Evolutionary conservation across 1,284 basidiomycete species (phyloP), one percentile per base, ranked within the genome.

Genomic region (Cystobasidium sp.): DNA sequence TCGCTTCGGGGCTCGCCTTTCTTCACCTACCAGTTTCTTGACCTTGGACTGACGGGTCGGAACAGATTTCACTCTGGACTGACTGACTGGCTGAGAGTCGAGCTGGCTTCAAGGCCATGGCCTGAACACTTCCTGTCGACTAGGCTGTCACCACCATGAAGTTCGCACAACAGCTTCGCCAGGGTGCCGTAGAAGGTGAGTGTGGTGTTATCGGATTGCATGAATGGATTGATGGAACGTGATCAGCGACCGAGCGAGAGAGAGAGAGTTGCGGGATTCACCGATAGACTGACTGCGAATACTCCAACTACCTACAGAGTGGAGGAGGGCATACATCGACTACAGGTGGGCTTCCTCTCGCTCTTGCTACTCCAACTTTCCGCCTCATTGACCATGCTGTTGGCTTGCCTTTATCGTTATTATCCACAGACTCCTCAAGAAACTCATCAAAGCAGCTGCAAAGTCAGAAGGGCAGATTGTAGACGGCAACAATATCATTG

Each of bases 271-370:
- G 56, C 37, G 22, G 53, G 22, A 55, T 55, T 20, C 31, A 20
- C 2, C 59, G 56, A 43, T 59, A 43, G 31, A 51, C 22, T 37
- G 49, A 18, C 7, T 18, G 24, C 55, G 47, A 39, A 37, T 22
- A 20, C 6, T 12, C 16, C 9, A 18, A 37, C 44, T 63, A 22
- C 41, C 18, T 16, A 12, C 39, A 74, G 82, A 83, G 65, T 83
- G 82, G 82, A 74, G 76, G 49, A 76, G 77, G 52, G 81, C 80
- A 14, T 83, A 83, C 62, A 78, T 83, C 69, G 79, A 82, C 71
- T 83, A 83, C 64, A n/a, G 64, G 61, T 63, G 43, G 7, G 61
- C 16, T 44, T 49, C 43, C 22, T 41, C 7, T 20, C 12, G 53
- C 14, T 12, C 14, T 56, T 37, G 53, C 12, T 12, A 7, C 31